Evolutionary conservation across 352 stramenopile species (phyloP).

Genomic region (Pythium phragmitis): DNA sequence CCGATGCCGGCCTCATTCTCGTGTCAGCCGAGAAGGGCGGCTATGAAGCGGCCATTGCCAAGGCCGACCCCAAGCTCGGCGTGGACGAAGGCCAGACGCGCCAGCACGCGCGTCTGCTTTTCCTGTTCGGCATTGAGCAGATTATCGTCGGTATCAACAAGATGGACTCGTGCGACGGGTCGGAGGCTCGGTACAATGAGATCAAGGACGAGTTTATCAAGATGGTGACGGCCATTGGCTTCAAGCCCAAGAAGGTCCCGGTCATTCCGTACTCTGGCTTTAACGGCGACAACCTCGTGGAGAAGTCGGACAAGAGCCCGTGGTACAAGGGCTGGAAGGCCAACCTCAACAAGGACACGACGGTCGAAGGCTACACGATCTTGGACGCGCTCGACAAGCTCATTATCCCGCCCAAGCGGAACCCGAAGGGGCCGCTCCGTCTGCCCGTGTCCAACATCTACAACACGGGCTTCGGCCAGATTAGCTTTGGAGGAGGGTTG

Average conservation of each 20-base stretch:
- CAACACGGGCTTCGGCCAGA: constrained; percentile 83
- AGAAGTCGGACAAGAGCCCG: constrained; percentile 54
- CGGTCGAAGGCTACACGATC: constrained; percentile 46
- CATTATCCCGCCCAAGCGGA: constrained; percentile 54
- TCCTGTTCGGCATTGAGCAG: constrained; percentile 69
- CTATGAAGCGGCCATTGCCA: constrained; percentile 95
- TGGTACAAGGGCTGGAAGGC: constrained; percentile 84
- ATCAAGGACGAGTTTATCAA: constrained; percentile 83
- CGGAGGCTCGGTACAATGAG: constrained; percentile 70
- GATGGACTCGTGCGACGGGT: constrained; percentile 77
- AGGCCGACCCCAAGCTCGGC: constrained; percentile 46
- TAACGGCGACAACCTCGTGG: constrained; percentile 80
- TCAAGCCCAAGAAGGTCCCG: constrained; percentile 71
- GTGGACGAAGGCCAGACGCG: constrained; percentile 92
- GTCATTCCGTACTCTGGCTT: constrained; percentile 80
- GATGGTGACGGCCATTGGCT: constrained; percentile 78
- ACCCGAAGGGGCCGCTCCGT: constrained; percentile 53
- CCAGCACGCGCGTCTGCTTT: constrained; percentile 88
- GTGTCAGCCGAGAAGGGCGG: constrained; percentile 71
- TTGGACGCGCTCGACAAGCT: constrained; percentile 58
- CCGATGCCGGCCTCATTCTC: constrained; percentile 97
- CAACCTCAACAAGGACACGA: constrained; percentile 45
- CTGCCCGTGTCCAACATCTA: constrained; percentile 80
- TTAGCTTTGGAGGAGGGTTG: too few species aligned
- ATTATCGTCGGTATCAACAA: constrained; percentile 85